phyloP scores from a whole-genome alignment of 257 asterid species.

The Schizonepeta tenuifolia region DNA sequence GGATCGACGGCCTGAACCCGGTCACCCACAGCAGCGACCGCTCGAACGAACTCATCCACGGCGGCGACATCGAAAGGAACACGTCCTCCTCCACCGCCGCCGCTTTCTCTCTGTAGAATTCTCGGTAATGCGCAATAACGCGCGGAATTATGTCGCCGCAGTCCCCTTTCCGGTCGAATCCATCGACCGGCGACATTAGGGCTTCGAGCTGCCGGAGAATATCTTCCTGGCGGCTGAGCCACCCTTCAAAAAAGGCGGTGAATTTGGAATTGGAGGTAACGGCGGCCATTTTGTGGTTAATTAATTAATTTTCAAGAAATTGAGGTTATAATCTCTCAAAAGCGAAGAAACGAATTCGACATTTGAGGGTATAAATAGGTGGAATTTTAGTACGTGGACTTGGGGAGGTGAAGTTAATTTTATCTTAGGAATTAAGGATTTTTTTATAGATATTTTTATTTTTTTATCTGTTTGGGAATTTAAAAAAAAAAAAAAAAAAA shows the following conservation, averaged over 20 bases:
- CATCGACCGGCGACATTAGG: constrained; percentile 31
- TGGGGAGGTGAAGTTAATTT: background rate
- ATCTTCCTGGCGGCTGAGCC: constrained; percentile 47
- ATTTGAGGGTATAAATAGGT: constrained; percentile 9
- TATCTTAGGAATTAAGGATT: constrained; percentile 28
- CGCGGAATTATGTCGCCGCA: constrained; percentile 37
- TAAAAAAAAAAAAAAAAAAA: background rate
- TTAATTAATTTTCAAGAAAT: background rate
- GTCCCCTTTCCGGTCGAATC: constrained; percentile 32
- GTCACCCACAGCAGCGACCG: constrained; percentile 54
- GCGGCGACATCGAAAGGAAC: constrained; percentile 45
- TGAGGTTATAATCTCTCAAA: too few relatives aligned
- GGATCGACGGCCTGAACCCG: constrained; percentile 55
- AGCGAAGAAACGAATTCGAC: too few relatives aligned
- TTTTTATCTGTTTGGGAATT: too few relatives aligned
- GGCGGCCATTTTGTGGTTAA: constrained; percentile 16
- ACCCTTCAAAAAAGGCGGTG: constrained; percentile 36
- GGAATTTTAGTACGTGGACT: background rate
- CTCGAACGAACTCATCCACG: constrained; percentile 63
- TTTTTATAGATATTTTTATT: too few relatives aligned
- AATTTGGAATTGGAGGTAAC: constrained; percentile 1
- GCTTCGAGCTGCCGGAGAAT: constrained; percentile 32
- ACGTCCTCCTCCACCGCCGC: constrained; percentile 45
- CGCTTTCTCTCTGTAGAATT: constrained; percentile 50
- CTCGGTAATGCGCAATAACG: constrained; percentile 51